A percentile compares a stretch with the other conserved stretches of the same genome.
Conservation (phyloP, 148 eudicot species). For the Rhododendron ferrugineum region DNA sequence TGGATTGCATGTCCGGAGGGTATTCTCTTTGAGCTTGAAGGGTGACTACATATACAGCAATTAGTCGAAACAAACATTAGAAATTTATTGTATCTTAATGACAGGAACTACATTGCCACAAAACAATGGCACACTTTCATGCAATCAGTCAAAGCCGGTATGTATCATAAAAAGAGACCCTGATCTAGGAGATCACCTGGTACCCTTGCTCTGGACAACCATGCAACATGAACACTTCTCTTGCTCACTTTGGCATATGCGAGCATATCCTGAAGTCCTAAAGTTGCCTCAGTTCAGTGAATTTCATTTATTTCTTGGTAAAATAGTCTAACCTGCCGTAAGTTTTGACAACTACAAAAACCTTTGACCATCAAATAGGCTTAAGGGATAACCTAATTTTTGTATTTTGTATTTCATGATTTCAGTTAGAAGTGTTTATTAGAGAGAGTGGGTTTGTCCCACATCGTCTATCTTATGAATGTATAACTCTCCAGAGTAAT, state of each 20-base stretch:
- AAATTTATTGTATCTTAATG: conserved; percentile 9
- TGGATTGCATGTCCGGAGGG: conserved; percentile 78
- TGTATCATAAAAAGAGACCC: neutral
- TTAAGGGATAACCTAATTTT: too few species aligned
- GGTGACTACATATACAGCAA: conserved; percentile 55
- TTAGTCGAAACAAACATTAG: neutral
- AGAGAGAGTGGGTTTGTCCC: too few species aligned
- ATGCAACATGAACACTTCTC: neutral
- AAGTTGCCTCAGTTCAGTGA: neutral
- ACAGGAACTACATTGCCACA: neutral
- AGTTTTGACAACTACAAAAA: neutral
- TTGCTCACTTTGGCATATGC: neutral
- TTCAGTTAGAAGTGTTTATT: too few species aligned
- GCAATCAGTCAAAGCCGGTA: neutral
- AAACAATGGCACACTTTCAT: neutral
- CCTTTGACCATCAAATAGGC: neutral
- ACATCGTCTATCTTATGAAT: too few species aligned
- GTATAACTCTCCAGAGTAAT: too few species aligned
- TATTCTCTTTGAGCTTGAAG: conserved; percentile 82
- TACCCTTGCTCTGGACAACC: neutral
- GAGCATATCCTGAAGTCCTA: neutral
- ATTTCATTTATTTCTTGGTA: neutral
- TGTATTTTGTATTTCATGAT: neutral
- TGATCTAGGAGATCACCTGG: neutral
- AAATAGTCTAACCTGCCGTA: neutral